Evolutionary conservation across 805 yeast genomes (phyloP).

Genomic region (Citeromyces nyonsensis): DNA sequence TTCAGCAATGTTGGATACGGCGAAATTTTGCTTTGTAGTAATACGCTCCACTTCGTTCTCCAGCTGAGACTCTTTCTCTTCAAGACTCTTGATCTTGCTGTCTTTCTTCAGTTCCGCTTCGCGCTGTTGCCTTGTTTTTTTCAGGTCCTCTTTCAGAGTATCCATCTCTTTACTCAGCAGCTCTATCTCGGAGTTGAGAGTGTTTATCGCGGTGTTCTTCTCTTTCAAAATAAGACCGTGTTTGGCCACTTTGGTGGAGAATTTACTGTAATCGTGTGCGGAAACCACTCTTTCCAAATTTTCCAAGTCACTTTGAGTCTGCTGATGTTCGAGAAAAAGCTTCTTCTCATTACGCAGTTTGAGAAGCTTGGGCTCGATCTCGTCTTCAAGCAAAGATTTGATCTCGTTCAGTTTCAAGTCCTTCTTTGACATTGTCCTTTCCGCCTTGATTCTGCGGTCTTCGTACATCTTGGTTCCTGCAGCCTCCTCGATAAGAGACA

Average conservation of each 20-base stretch:
- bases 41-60: slow-evolving; percentile 55
- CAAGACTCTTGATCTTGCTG: slow-evolving; percentile 42
- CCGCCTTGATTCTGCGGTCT: slow-evolving; percentile 83
- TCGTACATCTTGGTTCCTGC: slow-evolving; percentile 96
- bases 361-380: slow-evolving; percentile 84
- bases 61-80: slow-evolving; percentile 34
- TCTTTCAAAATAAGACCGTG: slow-evolving; percentile 25
- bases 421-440: slow-evolving; percentile 81
- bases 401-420: slow-evolving; percentile 76
- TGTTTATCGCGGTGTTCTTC: slow-evolving; percentile 21
- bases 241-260: slow-evolving; percentile 22
- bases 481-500: slow-evolving; percentile 91
- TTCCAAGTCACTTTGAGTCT: slow-evolving; percentile 68
- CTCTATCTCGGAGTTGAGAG: slow-evolving; percentile 25
- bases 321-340: slow-evolving; percentile 73
- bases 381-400: slow-evolving; percentile 57
- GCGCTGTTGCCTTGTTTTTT: slow-evolving; percentile 30
- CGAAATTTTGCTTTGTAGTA: slow-evolving; percentile 45
- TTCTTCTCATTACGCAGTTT: slow-evolving; percentile 71
- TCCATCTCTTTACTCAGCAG: slow-evolving; percentile 37
- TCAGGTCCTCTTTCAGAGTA: slow-evolving; percentile 46
- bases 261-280: slow-evolving; percentile 52
- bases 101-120: slow-evolving; percentile 47
- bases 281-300: slow-evolving; percentile 56
- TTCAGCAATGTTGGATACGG: slow-evolving; percentile 39